Conservation (phyloP, 1,284 basidiomycete species). For the Leccinum solheimii region DNA sequence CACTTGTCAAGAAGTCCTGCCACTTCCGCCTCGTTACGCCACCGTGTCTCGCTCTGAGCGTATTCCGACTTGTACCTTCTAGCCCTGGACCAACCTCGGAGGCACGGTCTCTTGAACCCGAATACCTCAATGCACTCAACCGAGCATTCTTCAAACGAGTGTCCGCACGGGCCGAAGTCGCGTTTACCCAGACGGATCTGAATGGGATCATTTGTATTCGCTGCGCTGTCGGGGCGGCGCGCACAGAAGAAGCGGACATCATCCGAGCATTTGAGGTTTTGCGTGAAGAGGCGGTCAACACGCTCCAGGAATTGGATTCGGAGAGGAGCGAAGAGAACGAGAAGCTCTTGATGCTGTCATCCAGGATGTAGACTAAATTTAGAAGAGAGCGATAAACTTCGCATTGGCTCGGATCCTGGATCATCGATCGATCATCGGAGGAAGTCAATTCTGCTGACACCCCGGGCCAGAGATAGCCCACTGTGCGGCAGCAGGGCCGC, state of each 20-base stretch:
- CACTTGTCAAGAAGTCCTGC: constrained; percentile 52
- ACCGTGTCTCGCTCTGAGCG: constrained; percentile 66
- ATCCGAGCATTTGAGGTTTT: constrained; percentile 58
- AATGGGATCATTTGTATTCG: constrained; percentile 73
- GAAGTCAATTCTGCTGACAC: too few species aligned
- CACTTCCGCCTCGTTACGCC: constrained; percentile 61
- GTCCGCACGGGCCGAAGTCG: constrained; percentile 60
- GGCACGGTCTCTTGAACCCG: constrained; percentile 11
- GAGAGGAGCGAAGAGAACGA: too few species aligned
- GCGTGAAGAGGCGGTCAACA: constrained; percentile 46
- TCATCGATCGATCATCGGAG: too few species aligned
- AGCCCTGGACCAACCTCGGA: neutral
- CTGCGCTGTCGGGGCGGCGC: constrained; percentile 69
- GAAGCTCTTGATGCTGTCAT: too few species aligned
- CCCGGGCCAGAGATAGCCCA: too few species aligned
- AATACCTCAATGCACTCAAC: constrained; percentile 68
- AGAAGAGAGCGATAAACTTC: too few species aligned
- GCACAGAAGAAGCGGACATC: constrained; percentile 70
- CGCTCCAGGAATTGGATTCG: constrained; percentile 19
- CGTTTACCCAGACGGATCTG: constrained; percentile 77
- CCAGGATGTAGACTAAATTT: too few species aligned
- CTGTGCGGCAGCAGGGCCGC: too few species aligned
- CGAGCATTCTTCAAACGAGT: constrained; percentile 58
- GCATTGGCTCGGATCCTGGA: too few species aligned
- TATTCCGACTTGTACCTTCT: constrained; percentile 66